Evolutionary conservation across 306 rosid genomes (phyloP), one percentile per base, ranked within the genome.

Genomic region (Vicia sativa): DNA sequence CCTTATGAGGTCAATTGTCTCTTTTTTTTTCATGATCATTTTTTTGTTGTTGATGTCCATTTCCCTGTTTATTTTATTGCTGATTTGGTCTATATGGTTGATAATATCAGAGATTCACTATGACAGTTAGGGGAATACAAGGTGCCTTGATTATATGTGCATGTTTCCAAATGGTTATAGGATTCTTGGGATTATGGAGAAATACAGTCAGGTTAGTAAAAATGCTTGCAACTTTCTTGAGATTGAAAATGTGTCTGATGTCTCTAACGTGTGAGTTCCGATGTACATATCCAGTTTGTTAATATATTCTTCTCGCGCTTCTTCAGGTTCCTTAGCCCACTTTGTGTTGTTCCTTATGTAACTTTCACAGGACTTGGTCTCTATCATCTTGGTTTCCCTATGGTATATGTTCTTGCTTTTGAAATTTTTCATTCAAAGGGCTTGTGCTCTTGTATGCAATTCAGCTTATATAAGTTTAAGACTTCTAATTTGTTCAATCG

Each of bases 171-270:
- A 85, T 82, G 44, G 71, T 77, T 5, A 38, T 92, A 37, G 93
- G 96, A 25, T 90, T 89, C 52, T 68, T 84, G 1, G 91, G 96
- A 50, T 57, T 92, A 77, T 92, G 96, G 96, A 84, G 93, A 73
- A 85, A 73, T 72, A 85, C 77, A 66, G 87, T 77, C 14, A 87
- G 91, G 97, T 87, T 12, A 74, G 41, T 62, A 67, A 21, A 43
- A 1, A 6, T 7, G 8, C 2, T 6, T 34, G 38, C 28, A 25
- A 25, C 28, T 25, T 0, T 31, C 37, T 31, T 31, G 9, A 31
- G 38, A 34, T 34, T 34, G 9, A 34, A 34, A 31, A 34, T 1
- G 38, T 1, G 38, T 34, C 38, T 34, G 8, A 34, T 34, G 38
- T 34, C 38, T 34, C 38, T 34, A 9, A 0, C 9, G 38, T 7